Conservation (phyloP, 2,329 filamentous ascomycete species). For the Rhynchosporium graminicola region DNA sequence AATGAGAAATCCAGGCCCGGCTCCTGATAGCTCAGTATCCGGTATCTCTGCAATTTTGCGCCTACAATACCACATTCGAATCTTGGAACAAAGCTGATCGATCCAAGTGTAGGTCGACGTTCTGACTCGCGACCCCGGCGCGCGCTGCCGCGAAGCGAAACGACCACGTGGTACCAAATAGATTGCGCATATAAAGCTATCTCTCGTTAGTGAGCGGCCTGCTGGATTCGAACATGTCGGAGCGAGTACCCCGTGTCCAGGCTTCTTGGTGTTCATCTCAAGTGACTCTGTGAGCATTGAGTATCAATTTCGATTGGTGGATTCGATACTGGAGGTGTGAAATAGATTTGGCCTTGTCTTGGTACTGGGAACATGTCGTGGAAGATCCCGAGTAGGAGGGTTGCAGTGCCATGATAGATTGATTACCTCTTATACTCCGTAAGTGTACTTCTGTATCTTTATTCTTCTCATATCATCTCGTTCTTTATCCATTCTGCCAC, state of each 20-base stretch:
- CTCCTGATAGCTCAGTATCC: too few species aligned
- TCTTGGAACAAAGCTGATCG: too few species aligned
- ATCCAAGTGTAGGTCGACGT: too few species aligned
- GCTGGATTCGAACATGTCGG: conserved; percentile 13
- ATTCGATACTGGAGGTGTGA: not conserved
- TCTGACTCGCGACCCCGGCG: not conserved
- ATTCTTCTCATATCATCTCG: not conserved
- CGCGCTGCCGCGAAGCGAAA: not conserved
- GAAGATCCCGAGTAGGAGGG: not conserved
- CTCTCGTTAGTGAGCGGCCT: not conserved
- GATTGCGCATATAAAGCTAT: conserved; percentile 24
- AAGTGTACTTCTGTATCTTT: not conserved
- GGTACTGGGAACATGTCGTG: not conserved
- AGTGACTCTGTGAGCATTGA: not conserved
- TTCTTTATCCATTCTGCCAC: not conserved
- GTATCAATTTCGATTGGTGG: conserved; percentile 5
- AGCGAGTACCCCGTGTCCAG: conserved; percentile 17
- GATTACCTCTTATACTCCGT: not conserved
- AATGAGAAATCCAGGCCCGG: too few species aligned
- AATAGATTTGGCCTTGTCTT: not conserved
- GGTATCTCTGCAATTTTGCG: too few species aligned
- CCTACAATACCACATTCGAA: too few species aligned
- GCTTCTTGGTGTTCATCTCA: not conserved
- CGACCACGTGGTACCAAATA: conserved; percentile 26
- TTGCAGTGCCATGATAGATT: not conserved